Base-by-base conservation (phyloP, 2,329 filamentous ascomycete genomes). In the Venturia pyrina region DNA sequence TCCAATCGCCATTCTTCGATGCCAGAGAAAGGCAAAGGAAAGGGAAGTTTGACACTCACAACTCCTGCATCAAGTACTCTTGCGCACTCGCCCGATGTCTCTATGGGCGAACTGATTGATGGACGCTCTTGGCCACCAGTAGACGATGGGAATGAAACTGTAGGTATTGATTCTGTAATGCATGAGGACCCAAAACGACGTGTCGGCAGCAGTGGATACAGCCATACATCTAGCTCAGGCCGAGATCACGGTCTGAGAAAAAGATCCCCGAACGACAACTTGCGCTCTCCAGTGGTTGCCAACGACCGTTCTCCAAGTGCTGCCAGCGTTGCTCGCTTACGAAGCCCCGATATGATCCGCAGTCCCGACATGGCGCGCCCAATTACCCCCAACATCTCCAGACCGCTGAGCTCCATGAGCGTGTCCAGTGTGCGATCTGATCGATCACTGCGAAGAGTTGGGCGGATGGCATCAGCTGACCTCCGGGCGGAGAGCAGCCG, bases 381-480 rank as follows among this genome's bases (percentile, higher is more conserved):
- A 75, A 32, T 17, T n/a, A 67, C 65, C 44, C 48, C 65, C 8
- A 66, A 62, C 15, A 63, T 61, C n/a, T 48, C 56, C 19, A 66
- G 66, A 48, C 64, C 66, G 8, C 40, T 66, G 24, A 67, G 66
- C 48, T 60, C 64, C 37, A 84, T 88, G 69, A 90, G 87, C 74
- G 75, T 81, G 68, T 73, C 79, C 69, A 87, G 82, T 76, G 80
- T 82, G 67, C 79, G 81, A 68, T 85, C 82, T 72, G 78, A 80
- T 69, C 89, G 88, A 69, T 87, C 89, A 61, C 83, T 95, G 68
- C 85, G 91, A 72, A 85, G 90, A 69, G 83, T 85, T 69, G 86
- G 88, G 70, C 80, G 83, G 62, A 83, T 81, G 75, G 73, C 87
- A 76, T 93, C 89, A 82, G 88, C 89, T 77, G 90, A 96, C 81